Evolutionary conservation across 352 stramenopile species (phyloP), one percentile per base, ranked within the genome.

Genomic region (Phytophthora kernoviae): DNA sequence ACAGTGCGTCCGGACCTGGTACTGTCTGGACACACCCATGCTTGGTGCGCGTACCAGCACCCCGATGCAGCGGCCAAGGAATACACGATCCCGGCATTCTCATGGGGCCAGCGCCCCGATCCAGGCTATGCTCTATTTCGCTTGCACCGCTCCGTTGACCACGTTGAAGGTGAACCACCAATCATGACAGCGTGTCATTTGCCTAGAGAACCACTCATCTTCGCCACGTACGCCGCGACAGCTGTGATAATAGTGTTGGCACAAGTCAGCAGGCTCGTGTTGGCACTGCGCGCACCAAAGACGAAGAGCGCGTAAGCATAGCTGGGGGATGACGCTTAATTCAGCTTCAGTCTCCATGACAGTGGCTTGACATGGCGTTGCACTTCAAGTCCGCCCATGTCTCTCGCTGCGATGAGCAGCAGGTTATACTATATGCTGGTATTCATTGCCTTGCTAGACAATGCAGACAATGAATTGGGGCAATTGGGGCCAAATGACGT

Each of bases 31-130:
- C 84, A 92, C 49, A 94, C 82, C 5, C 84, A 94, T 55, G 79
- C 82, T 4, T 90, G 73, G 71, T 94, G 84, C 62, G 59, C 47
- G 39, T 84, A 77, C 30, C 32, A 72, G 1, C 82, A 90, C 54
- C 26, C 40, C 6, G 27, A 46, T 1, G 45, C 44, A n/a, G 15
- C 49, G 5, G 53, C 61, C 18, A 58, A 51, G 56, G 84, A 94
- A 74, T 89, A 77, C 51, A 94, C 84, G 4, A 51, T 91, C 4
- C 81, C 84, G 5, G 60, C 84, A n/a, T 91, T 94, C 50, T 82
- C 84, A 33, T 94, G 84, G 84, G 79, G 82, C 4, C 81, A 91
- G 70, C 84, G 84, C 8, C 84, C 84, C 0, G 81, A 94, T 34
- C 84, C 84, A 40, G 90, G 78, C 76, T 93, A 93, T 53, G 73